phyloP scores from a whole-genome alignment of 495 filamentous ascomycete species.

The Massariosphaeria phaeospora region DNA sequence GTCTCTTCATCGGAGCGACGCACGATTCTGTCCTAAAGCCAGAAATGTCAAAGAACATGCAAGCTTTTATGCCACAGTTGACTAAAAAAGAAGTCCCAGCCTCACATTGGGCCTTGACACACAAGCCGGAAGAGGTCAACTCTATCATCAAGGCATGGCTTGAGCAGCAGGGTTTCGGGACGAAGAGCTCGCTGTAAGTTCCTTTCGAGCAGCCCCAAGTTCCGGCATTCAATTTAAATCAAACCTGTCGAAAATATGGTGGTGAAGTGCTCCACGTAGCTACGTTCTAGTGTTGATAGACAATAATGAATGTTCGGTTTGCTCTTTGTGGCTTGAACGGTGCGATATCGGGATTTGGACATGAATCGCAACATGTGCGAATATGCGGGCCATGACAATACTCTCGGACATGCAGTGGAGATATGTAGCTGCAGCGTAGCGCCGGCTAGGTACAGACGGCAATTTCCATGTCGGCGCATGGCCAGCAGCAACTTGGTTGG shows the following conservation, averaged over 20 bases:
- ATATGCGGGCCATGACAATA: not conserved
- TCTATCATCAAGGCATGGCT: constrained; percentile 41
- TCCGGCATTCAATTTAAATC: too few species aligned
- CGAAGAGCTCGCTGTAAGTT: constrained; percentile 38
- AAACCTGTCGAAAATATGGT: not conserved
- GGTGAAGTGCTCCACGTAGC: constrained; percentile 7
- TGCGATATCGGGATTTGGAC: constrained; percentile 24
- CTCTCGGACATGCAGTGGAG: not conserved
- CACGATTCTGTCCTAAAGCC: constrained; percentile 63
- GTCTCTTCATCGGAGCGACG: constrained; percentile 67
- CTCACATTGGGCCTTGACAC: constrained; percentile 43
- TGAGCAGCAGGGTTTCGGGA: constrained; percentile 35
- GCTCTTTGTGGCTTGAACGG: not conserved
- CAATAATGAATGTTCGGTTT: constrained; percentile 3
- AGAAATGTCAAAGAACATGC: constrained; percentile 62
- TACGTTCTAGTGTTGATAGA: constrained; percentile 5
- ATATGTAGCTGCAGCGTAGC: too few species aligned
- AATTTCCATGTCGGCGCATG: too few species aligned
- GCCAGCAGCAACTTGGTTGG: not conserved
- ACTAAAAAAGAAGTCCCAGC: constrained; percentile 42
- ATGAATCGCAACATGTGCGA: not conserved
- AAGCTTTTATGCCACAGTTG: constrained; percentile 56
- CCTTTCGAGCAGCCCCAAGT: not conserved
- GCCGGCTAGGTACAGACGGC: too few species aligned
- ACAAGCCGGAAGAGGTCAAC: constrained; percentile 41